Percentiles rank a stretch among this genome's conserved stretches.
Conservation (phyloP, 2,329 filamentous ascomycete genomes). For the Chrysosporium queenslandicum region DNA sequence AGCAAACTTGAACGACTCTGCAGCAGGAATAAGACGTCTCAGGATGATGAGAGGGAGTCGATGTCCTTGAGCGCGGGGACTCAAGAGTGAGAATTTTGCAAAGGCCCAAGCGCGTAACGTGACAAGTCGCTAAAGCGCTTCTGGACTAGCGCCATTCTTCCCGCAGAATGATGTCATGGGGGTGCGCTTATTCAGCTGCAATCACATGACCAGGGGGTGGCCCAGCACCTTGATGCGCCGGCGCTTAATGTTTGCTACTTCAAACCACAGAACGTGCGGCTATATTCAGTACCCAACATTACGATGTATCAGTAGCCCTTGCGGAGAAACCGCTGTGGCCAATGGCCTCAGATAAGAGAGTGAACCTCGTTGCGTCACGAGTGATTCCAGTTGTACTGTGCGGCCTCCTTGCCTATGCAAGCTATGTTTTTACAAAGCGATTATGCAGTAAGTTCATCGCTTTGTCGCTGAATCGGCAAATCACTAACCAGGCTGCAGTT, state of each 20-base stretch:
- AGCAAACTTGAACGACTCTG: too few relatives aligned
- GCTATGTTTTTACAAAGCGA: conserved; percentile 58
- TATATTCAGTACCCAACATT: neutral
- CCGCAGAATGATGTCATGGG: neutral
- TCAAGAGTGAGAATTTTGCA: too few relatives aligned
- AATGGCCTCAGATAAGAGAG: conserved; percentile 35
- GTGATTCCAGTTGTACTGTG: conserved; percentile 61
- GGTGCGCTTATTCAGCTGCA: neutral
- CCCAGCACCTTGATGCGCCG: too few relatives aligned
- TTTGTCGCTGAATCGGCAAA: neutral
- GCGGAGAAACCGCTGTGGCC: conserved; percentile 10
- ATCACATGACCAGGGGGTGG: neutral
- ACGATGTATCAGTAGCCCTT: conserved; percentile 9
- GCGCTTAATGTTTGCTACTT: too few relatives aligned
- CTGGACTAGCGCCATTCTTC: too few relatives aligned
- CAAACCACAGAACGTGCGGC: too few relatives aligned
- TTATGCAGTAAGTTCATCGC: conserved; percentile 54
- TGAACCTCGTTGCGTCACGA: conserved; percentile 52
- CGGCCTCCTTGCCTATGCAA: conserved; percentile 56
- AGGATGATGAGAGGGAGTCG: too few relatives aligned
- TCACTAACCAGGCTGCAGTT: conserved; percentile 41
- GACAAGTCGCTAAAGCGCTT: too few relatives aligned
- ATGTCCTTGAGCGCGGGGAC: too few relatives aligned
- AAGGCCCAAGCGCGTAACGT: too few relatives aligned
- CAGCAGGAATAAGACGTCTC: too few relatives aligned